Conservation (phyloP, 2,329 filamentous ascomycete species). For the Huntiella savannae region DNA sequence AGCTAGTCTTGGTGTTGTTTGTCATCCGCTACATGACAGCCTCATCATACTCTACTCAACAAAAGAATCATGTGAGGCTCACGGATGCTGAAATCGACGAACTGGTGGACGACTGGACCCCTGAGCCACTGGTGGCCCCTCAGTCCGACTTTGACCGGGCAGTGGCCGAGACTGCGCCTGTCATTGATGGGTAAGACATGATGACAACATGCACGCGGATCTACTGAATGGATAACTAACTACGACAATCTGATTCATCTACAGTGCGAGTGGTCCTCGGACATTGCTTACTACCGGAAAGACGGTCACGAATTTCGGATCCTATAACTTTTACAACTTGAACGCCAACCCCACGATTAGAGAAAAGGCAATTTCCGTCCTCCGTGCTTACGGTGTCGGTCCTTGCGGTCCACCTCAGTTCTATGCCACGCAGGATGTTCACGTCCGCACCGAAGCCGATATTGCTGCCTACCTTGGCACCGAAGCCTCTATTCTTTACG, state of each 20-base stretch:
- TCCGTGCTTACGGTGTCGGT: conserved; percentile 89
- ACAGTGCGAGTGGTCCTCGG: conserved; percentile 72
- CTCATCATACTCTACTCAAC: conserved; percentile 80
- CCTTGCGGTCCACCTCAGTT: conserved; percentile 94
- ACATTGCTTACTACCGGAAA: conserved; percentile 74
- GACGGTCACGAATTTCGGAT: conserved; percentile 82
- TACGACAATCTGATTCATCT: not conserved
- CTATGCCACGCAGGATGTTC: conserved; percentile 95
- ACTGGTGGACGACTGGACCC: conserved; percentile 87
- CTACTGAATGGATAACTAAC: not conserved
- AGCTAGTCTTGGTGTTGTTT: conserved; percentile 85
- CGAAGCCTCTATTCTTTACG: conserved; percentile 81
- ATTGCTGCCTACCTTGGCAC: conserved; percentile 80
- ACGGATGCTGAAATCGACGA: conserved; percentile 96
- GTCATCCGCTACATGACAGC: conserved; percentile 84
- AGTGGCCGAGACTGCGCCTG: conserved; percentile 67
- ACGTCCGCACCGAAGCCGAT: conserved; percentile 90
- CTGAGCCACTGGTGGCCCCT: conserved; percentile 68
- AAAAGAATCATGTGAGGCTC: conserved; percentile 74
- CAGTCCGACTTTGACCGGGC: conserved; percentile 57
- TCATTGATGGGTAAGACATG: conserved; percentile 59
- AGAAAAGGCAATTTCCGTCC: conserved; percentile 82
- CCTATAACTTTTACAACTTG: conserved; percentile 96
- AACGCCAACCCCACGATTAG: conserved; percentile 82
- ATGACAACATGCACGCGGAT: not conserved